Evolutionary conservation across 805 yeast species (phyloP).

Genomic region (Candida takata): DNA sequence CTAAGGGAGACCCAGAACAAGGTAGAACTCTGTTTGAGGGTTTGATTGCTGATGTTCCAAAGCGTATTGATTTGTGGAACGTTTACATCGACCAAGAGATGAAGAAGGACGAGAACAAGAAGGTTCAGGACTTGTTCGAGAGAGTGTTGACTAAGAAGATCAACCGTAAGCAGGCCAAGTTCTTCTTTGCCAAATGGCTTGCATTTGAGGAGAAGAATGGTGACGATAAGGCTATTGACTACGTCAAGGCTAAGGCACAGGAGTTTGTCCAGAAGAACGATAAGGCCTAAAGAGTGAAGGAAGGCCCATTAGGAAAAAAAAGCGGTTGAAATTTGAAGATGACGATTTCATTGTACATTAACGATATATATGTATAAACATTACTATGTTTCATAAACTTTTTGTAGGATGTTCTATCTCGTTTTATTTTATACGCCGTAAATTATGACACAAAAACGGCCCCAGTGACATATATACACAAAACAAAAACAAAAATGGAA

Average conservation of each 20-base stretch:
- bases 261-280: constrained; percentile 49
- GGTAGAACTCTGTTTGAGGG: constrained; percentile 95
- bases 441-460: constrained; percentile 1
- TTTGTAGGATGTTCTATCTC: too few relatives aligned
- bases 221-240: constrained; percentile 66
- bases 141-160: constrained; percentile 63
- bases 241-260: constrained; percentile 86
- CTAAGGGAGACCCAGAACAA: constrained; percentile 86
- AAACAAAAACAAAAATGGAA: too few relatives aligned
- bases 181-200: constrained; percentile 91
- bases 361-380: neutral
- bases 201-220: constrained; percentile 62
- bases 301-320: neutral
- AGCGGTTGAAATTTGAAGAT: neutral
- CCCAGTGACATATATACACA: too few relatives aligned
- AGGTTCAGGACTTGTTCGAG: constrained; percentile 75
- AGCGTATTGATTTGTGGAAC: constrained; percentile 91
- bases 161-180: constrained; percentile 84
- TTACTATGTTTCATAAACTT: neutral
- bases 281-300: neutral
- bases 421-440: too few relatives aligned
- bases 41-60: constrained; percentile 79
- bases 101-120: constrained; percentile 56
- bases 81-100: constrained; percentile 92
- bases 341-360: neutral